These are phyloP conservation scores for Trichoderma asperellum DNA, from an alignment of 2,329 filamentous ascomycete genomes.

Conservation along the genomic window DNA sequence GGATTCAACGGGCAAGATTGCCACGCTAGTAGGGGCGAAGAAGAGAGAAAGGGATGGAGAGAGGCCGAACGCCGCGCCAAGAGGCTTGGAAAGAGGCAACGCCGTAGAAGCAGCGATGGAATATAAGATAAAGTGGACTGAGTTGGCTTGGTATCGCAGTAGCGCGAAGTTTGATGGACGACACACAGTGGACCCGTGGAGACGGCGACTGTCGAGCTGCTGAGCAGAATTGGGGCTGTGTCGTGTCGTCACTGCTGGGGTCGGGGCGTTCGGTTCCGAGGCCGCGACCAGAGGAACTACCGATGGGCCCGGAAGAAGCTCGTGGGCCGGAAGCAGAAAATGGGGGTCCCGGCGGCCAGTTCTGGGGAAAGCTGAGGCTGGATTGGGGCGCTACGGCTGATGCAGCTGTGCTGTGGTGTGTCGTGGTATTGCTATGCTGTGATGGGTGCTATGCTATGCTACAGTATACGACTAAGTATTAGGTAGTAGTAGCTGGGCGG, in stretches of 20 bases:
- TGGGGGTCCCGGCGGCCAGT: neutral
- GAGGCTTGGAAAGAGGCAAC: neutral
- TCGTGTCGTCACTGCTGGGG: constrained; percentile 11
- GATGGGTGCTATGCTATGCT: too few species aligned
- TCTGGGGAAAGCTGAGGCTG: neutral
- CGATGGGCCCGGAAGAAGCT: constrained; percentile 18
- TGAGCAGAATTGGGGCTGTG: neutral
- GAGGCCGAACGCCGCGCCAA: constrained; percentile 18
- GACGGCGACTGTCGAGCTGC: neutral
- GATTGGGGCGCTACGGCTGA: neutral
- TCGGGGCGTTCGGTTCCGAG: constrained; percentile 23
- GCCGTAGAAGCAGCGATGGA: constrained; percentile 1
- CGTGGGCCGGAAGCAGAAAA: constrained; percentile 16
- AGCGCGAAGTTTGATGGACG: neutral
- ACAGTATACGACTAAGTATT: too few species aligned
- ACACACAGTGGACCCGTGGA: neutral
- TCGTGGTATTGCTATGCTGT: neutral
- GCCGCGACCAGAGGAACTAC: neutral
- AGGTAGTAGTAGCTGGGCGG: too few species aligned
- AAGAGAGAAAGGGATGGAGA: neutral
- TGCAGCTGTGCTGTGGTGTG: neutral
- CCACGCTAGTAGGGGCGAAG: neutral
- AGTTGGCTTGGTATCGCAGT: neutral
- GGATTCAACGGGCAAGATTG: constrained; percentile 12
- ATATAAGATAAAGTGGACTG: neutral